Evolutionary conservation across 768 basidiomycete genomes (phyloP), one percentile per base, ranked within the genome.

Genomic region (Cytidiella melzeri): DNA sequence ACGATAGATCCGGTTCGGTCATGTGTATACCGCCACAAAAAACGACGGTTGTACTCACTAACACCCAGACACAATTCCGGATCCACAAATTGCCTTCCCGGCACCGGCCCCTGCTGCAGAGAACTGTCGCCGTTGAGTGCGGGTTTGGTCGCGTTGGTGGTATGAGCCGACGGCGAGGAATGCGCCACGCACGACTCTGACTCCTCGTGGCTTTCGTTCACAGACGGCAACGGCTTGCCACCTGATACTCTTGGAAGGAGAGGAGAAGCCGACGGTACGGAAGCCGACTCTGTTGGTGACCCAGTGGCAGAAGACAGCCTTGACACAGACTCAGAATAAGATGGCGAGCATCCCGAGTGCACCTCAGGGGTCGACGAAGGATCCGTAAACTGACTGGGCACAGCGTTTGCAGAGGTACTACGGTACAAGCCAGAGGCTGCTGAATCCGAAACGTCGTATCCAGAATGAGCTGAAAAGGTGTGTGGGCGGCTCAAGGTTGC

Each of bases 41-140:
- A 5, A 28, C n/a, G n/a, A 40, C 25, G 18, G 15, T n/a, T n/a
- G 19, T 13, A 82, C 86, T 62, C 59, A 88, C 86, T 80, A 56
- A 87, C 46, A 4, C 63, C 63, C 6, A 36, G 36, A 2, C 62
- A 49, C 46, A 61, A 27, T 28, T 61, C 60, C 15, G 50, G 23
- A 26, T 63, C 62, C 15, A 63, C 47, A 34, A 55, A 63, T 43
- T 57, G 58, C 13, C 48, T 58, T 23, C 27, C 41, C 12, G 37
- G 41, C 15, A 49, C 43, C 21, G 52, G n/a, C 21, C 42, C 24
- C 1, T 40, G 26, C 21, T 43, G 42, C 30, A 45, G 23, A 3
- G 50, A 38, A 6, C n/a, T 15, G 30, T 34, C 30, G 30, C 15
- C 15, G 30, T 15, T 34, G 30, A 34, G 7, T 15, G 30, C 30